A percentile compares a stretch with the other conserved stretches of the same genome.
Conservation (phyloP, 164 flowering plant species). For the Nelumbo lutea region DNA sequence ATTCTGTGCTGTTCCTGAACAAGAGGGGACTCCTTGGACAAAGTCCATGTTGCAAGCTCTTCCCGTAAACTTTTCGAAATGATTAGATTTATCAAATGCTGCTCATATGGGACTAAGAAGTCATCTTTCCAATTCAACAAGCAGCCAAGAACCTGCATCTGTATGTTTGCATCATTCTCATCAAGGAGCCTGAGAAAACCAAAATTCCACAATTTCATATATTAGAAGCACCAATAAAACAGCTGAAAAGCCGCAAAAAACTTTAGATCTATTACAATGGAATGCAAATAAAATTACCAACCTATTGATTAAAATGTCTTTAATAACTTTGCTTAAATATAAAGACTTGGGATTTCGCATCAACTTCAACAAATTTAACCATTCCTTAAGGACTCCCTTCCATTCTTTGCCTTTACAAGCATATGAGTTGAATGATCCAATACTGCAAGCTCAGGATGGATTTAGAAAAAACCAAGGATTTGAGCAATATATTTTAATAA, state of each 20-base stretch:
- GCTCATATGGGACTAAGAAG: conserved; percentile 57
- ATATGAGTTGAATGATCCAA: conserved; percentile 37
- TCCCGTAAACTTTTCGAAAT: conserved; percentile 60
- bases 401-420: conserved; percentile 69
- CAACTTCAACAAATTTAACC: conserved; percentile 69
- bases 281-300: conserved; percentile 20
- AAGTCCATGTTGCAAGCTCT: conserved; percentile 83
- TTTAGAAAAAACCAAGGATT: conserved; percentile 1
- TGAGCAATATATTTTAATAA: neutral
- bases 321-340: conserved; percentile 44
- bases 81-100: conserved; percentile 71
- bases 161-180: conserved; percentile 78
- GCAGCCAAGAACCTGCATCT: conserved; percentile 79
- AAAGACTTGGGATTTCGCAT: conserved; percentile 61
- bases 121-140: conserved; percentile 71
- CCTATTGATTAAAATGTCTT: conserved; percentile 72
- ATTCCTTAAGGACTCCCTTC: conserved; percentile 75
- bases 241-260: neutral
- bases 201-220: conserved; percentile 3
- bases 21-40: conserved; percentile 55
- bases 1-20: conserved; percentile 65
- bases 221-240: conserved; percentile 1
- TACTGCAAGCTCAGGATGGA: conserved; percentile 33
- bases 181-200: conserved; percentile 67
- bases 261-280: neutral